A percentile compares a stretch with the other conserved stretches of the same genome.
These are phyloP conservation scores for Aureobasidium sp. DNA, from an alignment of 2,329 filamentous ascomycete species.

Conservation along the genomic window DNA sequence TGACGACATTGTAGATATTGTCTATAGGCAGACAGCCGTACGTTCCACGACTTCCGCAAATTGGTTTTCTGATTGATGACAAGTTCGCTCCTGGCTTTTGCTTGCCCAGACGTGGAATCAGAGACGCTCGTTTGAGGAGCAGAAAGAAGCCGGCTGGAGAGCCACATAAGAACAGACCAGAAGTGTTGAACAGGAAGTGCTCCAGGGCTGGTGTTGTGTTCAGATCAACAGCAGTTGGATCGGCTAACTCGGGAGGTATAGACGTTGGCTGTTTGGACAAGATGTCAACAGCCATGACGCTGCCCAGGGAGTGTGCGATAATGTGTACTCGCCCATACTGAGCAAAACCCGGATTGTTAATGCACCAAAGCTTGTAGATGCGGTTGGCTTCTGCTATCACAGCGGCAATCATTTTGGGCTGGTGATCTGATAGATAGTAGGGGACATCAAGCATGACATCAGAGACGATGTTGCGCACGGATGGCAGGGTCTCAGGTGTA, in stretches of 20 bases:
- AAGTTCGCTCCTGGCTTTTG: slow-evolving; percentile 65
- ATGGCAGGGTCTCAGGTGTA: slow-evolving; percentile 81
- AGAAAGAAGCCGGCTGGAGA: slow-evolving; percentile 92
- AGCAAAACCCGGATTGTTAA: slow-evolving; percentile 78
- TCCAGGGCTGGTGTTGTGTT: slow-evolving; percentile 29
- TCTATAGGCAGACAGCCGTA: slow-evolving; percentile 92
- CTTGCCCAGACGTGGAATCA: slow-evolving; percentile 70
- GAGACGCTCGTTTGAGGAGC: slow-evolving; percentile 64
- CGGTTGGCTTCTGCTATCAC: slow-evolving; percentile 87
- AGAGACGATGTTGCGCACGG: slow-evolving; percentile 83
- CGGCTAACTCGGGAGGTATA: slow-evolving; percentile 43
- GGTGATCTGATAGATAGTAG: slow-evolving; percentile 95
- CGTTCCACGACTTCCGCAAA: slow-evolving; percentile 70
- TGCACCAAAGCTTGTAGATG: slow-evolving; percentile 92
- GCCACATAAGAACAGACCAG: slow-evolving; percentile 79
- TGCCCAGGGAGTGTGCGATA: slow-evolving; percentile 88
- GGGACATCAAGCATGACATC: slow-evolving; percentile 98
- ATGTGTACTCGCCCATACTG: slow-evolving; percentile 79
- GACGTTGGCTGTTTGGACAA: slow-evolving; percentile 79
- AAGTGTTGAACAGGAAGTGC: slow-evolving; percentile 84
- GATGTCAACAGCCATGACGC: slow-evolving; percentile 89
- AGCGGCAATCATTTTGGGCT: slow-evolving; percentile 87
- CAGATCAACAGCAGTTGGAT: slow-evolving; percentile 25
- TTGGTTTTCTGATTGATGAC: slow-evolving; percentile 37
- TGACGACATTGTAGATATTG: slow-evolving; percentile 92